Conservation (phyloP, 2,329 filamentous ascomycete genomes). For the Penicillium sp. region DNA sequence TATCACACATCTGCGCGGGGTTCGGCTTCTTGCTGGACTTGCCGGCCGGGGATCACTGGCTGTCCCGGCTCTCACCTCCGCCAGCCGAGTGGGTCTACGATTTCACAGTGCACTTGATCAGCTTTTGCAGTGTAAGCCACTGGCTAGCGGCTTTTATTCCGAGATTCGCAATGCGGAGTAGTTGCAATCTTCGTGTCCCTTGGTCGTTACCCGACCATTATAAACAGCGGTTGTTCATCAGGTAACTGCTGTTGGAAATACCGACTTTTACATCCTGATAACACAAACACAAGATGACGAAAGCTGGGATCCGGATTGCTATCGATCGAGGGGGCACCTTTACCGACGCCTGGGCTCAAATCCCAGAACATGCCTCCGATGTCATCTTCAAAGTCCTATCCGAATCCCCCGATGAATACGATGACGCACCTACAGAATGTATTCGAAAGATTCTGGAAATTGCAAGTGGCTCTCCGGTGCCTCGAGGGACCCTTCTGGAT, state of each 20-base stretch:
- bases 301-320: neutral
- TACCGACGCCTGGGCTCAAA: constrained; percentile 30
- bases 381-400: constrained; percentile 35
- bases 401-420: constrained; percentile 31
- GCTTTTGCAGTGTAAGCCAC: neutral
- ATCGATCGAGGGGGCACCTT: constrained; percentile 32
- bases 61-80: neutral
- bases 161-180: neutral
- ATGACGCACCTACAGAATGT: constrained; percentile 69
- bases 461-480: neutral
- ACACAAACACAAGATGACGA: neutral
- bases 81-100: neutral
- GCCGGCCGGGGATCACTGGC: neutral
- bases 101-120: neutral
- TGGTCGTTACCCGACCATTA: neutral
- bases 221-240: neutral
- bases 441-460: constrained; percentile 68
- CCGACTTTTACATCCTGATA: neutral
- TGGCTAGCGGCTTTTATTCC: neutral
- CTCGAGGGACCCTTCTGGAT: neutral
- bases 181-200: neutral
- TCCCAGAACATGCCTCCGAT: constrained; percentile 20
- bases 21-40: neutral
- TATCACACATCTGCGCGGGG: neutral
- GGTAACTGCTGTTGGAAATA: neutral